Evolutionary conservation across 2,329 filamentous ascomycete species (phyloP).

Genomic region (Nemania sp.): DNA sequence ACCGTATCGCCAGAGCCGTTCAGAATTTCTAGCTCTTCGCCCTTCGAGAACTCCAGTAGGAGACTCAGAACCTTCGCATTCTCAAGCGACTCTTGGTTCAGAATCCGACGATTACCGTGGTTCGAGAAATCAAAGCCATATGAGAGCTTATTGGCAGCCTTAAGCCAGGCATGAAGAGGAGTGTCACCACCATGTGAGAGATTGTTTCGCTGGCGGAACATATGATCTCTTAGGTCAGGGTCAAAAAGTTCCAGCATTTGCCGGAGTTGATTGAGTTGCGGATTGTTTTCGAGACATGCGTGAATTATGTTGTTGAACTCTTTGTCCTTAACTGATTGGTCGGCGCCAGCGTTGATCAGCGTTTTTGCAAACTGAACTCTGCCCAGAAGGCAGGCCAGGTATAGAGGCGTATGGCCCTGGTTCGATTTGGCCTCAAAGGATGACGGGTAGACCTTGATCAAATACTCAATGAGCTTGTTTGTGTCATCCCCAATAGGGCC

Average conservation of each 20-base stretch:
- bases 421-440: conserved; percentile 65
- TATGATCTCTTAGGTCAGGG: conserved; percentile 55
- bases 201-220: conserved; percentile 63
- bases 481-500: conserved; percentile 47
- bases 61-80: conserved; percentile 51
- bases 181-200: conserved; percentile 59
- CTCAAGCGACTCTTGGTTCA: conserved; percentile 32
- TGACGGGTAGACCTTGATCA: conserved; percentile 65
- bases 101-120: neutral
- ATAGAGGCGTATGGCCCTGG: conserved; percentile 67
- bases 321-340: conserved; percentile 67
- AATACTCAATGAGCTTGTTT: conserved; percentile 64
- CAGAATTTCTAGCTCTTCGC: conserved; percentile 60
- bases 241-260: conserved; percentile 63
- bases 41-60: conserved; percentile 60
- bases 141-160: conserved; percentile 22
- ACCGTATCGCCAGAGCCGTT: conserved; percentile 69
- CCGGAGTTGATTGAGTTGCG: conserved; percentile 45
- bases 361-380: conserved; percentile 60
- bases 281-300: conserved; percentile 47
- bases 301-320: conserved; percentile 72
- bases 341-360: conserved; percentile 69
- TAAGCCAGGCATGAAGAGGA: conserved; percentile 67
- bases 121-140: conserved; percentile 3
- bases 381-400: conserved; percentile 65